Conservation (phyloP, 331 rosid species). For the Prunus yedoensis region DNA sequence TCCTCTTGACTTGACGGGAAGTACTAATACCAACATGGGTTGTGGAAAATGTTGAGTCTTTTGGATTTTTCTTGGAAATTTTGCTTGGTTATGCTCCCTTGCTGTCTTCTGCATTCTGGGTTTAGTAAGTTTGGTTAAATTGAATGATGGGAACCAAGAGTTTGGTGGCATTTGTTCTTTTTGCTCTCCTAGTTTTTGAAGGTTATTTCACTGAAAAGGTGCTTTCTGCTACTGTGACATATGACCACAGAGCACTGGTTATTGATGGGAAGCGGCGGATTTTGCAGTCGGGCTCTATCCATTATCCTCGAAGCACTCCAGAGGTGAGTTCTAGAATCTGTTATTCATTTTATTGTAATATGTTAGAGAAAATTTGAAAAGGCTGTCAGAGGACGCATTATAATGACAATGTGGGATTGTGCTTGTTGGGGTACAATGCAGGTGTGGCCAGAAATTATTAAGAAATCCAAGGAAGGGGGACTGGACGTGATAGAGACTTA, state of each 20-base stretch:
- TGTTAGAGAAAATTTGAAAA: neutral
- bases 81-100: neutral
- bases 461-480: slow-evolving; percentile 21
- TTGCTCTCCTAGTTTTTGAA: neutral
- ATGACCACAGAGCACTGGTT: slow-evolving; percentile 19
- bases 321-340: slow-evolving; percentile 6
- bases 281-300: slow-evolving; percentile 21
- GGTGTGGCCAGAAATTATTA: slow-evolving; percentile 21
- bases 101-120: neutral
- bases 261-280: slow-evolving; percentile 21
- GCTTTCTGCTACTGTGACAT: slow-evolving; percentile 12
- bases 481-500: slow-evolving; percentile 23
- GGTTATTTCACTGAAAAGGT: slow-evolving; percentile 8
- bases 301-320: slow-evolving; percentile 13
- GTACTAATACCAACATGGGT: neutral
- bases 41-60: neutral
- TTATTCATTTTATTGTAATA: neutral
- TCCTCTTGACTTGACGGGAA: too few relatives aligned
- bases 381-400: neutral
- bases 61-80: neutral
- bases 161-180: neutral
- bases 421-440: slow-evolving; percentile 17
- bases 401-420: neutral
- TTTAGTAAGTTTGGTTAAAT: neutral
- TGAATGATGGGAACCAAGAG: slow-evolving; percentile 9